phyloP scores from a whole-genome alignment of 129 eudicot genomes.

The Centrapalus pauciflorus region DNA sequence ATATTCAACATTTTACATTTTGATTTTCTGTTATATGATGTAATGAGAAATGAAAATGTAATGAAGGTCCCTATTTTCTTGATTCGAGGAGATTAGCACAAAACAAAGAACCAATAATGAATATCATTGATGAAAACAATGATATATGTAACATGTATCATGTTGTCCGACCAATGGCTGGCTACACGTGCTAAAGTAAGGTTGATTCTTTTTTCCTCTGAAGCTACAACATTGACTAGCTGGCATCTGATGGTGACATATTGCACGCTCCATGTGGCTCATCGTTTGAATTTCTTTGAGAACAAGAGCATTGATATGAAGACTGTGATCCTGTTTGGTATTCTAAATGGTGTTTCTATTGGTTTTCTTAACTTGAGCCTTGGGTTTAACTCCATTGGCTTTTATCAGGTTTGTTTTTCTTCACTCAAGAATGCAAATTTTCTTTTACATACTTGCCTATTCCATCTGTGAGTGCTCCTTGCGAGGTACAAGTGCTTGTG shows the following conservation, averaged over 20 bases:
- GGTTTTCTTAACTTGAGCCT: slow-evolving; percentile 91
- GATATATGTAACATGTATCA: background rate
- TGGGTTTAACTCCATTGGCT: slow-evolving; percentile 95
- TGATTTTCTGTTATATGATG: background rate
- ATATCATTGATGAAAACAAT: slow-evolving; percentile 11
- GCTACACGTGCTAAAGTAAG: slow-evolving; percentile 3
- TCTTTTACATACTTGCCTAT: background rate
- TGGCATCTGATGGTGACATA: slow-evolving; percentile 98
- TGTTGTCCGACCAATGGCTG: background rate
- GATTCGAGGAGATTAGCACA: background rate
- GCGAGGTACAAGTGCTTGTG: background rate
- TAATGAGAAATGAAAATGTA: background rate
- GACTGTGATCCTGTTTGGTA: slow-evolving; percentile 77
- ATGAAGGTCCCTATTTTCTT: no score
- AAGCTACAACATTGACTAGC: slow-evolving; percentile 97
- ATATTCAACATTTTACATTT: background rate
- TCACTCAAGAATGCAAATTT: background rate
- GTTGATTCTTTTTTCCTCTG: background rate
- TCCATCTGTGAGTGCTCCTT: background rate
- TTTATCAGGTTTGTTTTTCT: slow-evolving; percentile 61
- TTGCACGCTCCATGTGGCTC: slow-evolving; percentile 84
- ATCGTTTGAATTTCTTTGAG: slow-evolving; percentile 77
- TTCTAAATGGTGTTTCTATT: slow-evolving; percentile 84
- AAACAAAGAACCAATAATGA: background rate
- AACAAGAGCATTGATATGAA: slow-evolving; percentile 70